Evolutionary conservation across 2,329 filamentous ascomycete species (phyloP).

Genomic region (Trichoderma asperellum): DNA sequence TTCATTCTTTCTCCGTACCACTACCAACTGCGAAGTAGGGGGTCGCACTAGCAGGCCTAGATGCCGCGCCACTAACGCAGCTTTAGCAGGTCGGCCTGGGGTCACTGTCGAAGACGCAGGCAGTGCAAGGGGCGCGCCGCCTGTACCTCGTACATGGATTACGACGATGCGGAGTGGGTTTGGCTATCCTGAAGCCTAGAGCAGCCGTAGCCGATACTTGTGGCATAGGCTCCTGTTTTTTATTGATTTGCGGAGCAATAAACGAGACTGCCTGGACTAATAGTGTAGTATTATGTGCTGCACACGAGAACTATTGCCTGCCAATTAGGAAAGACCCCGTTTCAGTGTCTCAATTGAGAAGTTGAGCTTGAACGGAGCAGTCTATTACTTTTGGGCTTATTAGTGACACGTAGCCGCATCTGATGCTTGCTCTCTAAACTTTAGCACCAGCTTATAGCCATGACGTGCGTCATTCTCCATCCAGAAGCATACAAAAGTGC

Average conservation of each 20-base stretch:
- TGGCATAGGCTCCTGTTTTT: neutral
- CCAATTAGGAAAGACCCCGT: neutral
- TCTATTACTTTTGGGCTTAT: neutral
- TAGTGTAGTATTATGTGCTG: neutral
- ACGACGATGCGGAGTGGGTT: neutral
- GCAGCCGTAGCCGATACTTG: neutral
- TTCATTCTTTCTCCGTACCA: neutral
- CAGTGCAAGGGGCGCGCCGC: neutral
- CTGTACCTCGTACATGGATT: neutral
- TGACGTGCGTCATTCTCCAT: neutral
- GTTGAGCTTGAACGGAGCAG: neutral
- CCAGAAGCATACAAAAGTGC: neutral
- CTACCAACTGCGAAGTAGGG: neutral
- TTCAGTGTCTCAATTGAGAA: constrained; percentile 14
- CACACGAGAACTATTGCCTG: neutral
- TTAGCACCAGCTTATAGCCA: neutral
- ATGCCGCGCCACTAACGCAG: constrained; percentile 21
- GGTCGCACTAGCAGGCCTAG: constrained; percentile 13
- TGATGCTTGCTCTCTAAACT: neutral
- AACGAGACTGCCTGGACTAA: neutral
- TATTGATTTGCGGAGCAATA: neutral
- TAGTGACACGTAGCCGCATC: constrained; percentile 16
- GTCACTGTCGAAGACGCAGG: constrained; percentile 4
- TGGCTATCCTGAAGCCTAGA: neutral
- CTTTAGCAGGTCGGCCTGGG: constrained; percentile 22